These are phyloP conservation scores for Enterocytospora artemiae DNA, from an alignment of 371 early-diverging fungal genomes.

Conservation along the genomic window DNA sequence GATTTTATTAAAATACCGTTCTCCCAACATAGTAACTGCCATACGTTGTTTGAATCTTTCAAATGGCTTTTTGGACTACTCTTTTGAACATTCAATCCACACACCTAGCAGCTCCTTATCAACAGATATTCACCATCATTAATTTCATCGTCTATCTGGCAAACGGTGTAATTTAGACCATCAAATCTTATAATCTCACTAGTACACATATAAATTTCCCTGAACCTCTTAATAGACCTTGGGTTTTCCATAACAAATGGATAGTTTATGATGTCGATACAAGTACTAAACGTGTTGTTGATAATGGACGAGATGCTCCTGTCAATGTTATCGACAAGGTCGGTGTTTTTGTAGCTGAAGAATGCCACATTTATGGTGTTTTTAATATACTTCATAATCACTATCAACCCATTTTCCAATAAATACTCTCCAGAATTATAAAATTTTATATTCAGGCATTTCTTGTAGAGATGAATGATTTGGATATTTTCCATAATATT, in stretches of 20 bases:
- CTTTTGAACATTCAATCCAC: too few species aligned
- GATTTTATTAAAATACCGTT: too few species aligned
- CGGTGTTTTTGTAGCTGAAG: constrained; percentile 10
- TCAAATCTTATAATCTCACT: constrained; percentile 21
- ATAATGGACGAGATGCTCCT: too few species aligned
- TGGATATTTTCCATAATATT: not conserved
- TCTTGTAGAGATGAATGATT: constrained; percentile 8
- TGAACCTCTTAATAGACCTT: not conserved
- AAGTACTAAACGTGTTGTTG: too few species aligned
- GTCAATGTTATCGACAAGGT: too few species aligned
- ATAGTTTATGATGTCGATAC: constrained; percentile 25
- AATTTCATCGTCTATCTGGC: constrained; percentile 3
- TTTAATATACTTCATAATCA: constrained; percentile 3
- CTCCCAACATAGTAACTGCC: too few species aligned
- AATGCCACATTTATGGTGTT: constrained; percentile 7
- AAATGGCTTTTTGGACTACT: too few species aligned
- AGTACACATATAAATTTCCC: constrained; percentile 17
- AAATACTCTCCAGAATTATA: not conserved
- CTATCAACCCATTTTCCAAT: not conserved
- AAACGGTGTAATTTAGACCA: constrained; percentile 4
- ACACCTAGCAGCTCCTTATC: too few species aligned
- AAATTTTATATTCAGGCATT: constrained; percentile 11
- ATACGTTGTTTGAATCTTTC: too few species aligned
- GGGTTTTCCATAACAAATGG: constrained; percentile 29
- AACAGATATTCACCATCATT: too few species aligned